phyloP scores from a whole-genome alignment of 495 filamentous ascomycete species.

The Penicillium goetzii region DNA sequence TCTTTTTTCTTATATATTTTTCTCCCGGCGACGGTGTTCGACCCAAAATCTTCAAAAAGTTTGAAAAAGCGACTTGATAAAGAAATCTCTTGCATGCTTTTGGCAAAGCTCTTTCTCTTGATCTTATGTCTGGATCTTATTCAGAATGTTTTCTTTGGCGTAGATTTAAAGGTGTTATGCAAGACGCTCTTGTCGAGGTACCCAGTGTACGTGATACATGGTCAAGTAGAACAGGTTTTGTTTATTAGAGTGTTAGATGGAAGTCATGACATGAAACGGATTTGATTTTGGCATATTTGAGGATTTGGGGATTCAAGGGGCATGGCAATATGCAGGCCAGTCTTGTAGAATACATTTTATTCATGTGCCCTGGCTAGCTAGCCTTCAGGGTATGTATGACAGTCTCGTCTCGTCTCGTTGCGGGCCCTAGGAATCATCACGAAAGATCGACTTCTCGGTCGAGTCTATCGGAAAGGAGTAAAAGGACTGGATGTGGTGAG shows the following conservation, averaged over 20 bases:
- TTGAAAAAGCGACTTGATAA: neutral
- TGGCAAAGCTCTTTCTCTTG: neutral
- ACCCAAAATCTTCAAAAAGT: neutral
- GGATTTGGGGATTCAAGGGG: neutral
- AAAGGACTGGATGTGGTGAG: neutral
- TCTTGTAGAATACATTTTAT: neutral
- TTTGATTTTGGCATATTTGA: constrained; percentile 9
- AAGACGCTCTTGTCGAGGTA: neutral
- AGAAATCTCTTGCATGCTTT: neutral
- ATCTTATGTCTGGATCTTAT: neutral
- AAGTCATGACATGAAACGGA: constrained; percentile 21
- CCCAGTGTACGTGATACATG: neutral
- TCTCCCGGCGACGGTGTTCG: neutral
- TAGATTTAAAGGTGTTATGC: neutral
- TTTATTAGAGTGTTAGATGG: constrained; percentile 7
- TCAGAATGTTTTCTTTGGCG: neutral
- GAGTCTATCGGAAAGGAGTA: neutral
- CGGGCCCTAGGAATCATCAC: neutral
- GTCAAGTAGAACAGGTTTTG: constrained; percentile 2
- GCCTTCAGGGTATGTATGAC: neutral
- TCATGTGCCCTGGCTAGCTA: neutral
- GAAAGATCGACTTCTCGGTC: neutral
- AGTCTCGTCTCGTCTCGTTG: neutral
- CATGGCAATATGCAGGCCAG: neutral
- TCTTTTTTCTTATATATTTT: neutral